phyloP scores from a whole-genome alignment of 331 rosid genomes.

The Acacia concinna region DNA sequence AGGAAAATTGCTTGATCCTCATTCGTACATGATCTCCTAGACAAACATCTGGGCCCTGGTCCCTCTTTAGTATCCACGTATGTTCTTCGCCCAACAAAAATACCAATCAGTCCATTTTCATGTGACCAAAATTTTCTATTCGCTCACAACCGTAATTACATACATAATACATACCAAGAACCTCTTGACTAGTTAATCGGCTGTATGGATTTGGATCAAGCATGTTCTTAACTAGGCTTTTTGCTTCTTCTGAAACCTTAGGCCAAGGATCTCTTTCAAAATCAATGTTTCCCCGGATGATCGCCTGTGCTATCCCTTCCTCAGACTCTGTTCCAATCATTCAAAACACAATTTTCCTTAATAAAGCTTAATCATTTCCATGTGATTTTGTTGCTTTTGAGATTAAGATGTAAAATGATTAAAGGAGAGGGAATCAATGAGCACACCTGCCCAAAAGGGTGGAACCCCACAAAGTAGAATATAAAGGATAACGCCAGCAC shows the following conservation, averaged over 20 bases:
- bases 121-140: slow-evolving; percentile 9
- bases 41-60: slow-evolving; percentile 58
- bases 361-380: background rate
- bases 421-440: background rate
- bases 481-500: slow-evolving; percentile 92
- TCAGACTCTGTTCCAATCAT: slow-evolving; percentile 67
- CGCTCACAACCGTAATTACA: background rate
- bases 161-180: slow-evolving; percentile 56
- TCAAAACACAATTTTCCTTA: background rate
- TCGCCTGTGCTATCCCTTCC: slow-evolving; percentile 94
- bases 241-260: slow-evolving; percentile 82
- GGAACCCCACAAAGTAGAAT: slow-evolving; percentile 96
- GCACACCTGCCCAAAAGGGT: slow-evolving; percentile 95
- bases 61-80: slow-evolving; percentile 72
- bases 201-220: slow-evolving; percentile 80
- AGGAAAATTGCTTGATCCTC: slow-evolving; percentile 85
- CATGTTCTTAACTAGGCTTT: slow-evolving; percentile 67
- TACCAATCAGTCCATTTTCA: slow-evolving; percentile 24
- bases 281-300: slow-evolving; percentile 63
- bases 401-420: background rate
- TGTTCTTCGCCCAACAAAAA: slow-evolving; percentile 50
- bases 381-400: background rate
- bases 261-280: slow-evolving; percentile 91
- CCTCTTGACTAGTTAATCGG: slow-evolving; percentile 78
- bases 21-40: slow-evolving; percentile 79